Conservation (phyloP, 768 basidiomycete genomes). For the Russula ochroleuca region DNA sequence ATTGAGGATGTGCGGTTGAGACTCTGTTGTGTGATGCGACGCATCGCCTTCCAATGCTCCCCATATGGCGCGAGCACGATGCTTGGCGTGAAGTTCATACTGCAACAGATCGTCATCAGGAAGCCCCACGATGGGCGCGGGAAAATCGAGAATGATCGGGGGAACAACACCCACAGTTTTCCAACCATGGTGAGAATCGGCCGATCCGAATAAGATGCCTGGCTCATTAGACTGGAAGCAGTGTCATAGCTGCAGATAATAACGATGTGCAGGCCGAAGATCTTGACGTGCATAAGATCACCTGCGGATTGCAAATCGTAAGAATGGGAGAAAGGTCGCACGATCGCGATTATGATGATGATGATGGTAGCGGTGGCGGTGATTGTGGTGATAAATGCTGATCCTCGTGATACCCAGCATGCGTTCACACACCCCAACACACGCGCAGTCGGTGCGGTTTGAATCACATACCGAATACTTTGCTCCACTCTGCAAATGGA, state of each 20-base stretch:
- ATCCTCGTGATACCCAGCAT: not conserved
- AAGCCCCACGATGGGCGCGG: not conserved
- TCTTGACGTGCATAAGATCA: conserved; percentile 24
- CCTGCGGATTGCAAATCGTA: conserved; percentile 7
- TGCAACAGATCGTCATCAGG: conserved; percentile 4
- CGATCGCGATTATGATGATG: not conserved
- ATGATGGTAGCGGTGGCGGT: too few species aligned
- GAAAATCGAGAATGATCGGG: not conserved
- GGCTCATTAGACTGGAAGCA: conserved; percentile 24
- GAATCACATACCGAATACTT: conserved; percentile 25
- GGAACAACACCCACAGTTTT: conserved; percentile 13
- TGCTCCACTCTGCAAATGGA: conserved; percentile 26
- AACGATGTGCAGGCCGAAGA: conserved; percentile 28
- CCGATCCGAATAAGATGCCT: conserved; percentile 27
- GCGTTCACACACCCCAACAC: not conserved
- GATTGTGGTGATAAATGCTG: not conserved
- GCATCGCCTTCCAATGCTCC: conserved; percentile 27
- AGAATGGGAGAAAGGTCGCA: not conserved
- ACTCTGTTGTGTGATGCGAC: conserved; percentile 26
- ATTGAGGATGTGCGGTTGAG: conserved; percentile 25
- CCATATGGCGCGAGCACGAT: conserved; percentile 26
- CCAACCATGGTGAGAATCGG: conserved; percentile 28
- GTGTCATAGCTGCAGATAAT: conserved; percentile 22
- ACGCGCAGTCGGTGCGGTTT: not conserved
- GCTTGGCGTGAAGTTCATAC: conserved; percentile 26